phyloP scores from a whole-genome alignment of 2,329 filamentous ascomycete species.

The Biscogniauxia sp. region DNA sequence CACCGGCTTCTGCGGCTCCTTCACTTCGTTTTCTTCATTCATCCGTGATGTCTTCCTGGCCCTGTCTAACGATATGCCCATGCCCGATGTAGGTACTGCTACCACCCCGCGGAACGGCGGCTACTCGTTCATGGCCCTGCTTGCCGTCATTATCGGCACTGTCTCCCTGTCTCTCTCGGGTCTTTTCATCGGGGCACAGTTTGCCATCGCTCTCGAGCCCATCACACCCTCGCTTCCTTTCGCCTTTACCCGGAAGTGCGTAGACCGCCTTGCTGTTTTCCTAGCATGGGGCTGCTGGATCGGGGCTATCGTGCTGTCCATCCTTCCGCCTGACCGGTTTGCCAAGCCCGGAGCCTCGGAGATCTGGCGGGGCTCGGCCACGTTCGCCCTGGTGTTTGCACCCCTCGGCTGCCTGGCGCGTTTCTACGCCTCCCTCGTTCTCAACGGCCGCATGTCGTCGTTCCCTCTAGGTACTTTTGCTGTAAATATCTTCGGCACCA shows the following conservation, averaged over 20 bases:
- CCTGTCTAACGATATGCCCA: slow-evolving; percentile 68
- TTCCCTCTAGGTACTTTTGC: slow-evolving; percentile 87
- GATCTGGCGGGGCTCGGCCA: slow-evolving; percentile 70
- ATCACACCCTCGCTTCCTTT: slow-evolving; percentile 61
- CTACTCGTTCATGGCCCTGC: slow-evolving; percentile 77
- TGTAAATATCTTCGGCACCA: slow-evolving; percentile 77
- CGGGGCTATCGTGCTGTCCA: slow-evolving; percentile 68
- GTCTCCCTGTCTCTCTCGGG: slow-evolving; percentile 68
- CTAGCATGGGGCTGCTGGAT: slow-evolving; percentile 76
- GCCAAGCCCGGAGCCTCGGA: slow-evolving; percentile 41
- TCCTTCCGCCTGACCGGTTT: slow-evolving; percentile 63
- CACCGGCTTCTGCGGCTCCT: slow-evolving; percentile 84
- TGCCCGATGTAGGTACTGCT: slow-evolving; percentile 41
- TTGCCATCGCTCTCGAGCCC: slow-evolving; percentile 62
- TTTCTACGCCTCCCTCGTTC: slow-evolving; percentile 66
- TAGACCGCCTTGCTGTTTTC: slow-evolving; percentile 64
- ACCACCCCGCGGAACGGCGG: slow-evolving; percentile 61
- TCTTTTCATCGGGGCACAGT: slow-evolving; percentile 70
- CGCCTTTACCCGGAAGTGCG: slow-evolving; percentile 50
- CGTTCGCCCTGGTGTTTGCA: slow-evolving; percentile 79
- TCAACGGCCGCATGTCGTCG: slow-evolving; percentile 64
- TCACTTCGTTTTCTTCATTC: slow-evolving; percentile 87
- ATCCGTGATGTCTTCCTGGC: slow-evolving; percentile 78
- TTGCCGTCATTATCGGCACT: slow-evolving; percentile 73
- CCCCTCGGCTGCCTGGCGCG: slow-evolving; percentile 74